Conservation (phyloP, 1,284 basidiomycete species). For the Pholiota adiposa region DNA sequence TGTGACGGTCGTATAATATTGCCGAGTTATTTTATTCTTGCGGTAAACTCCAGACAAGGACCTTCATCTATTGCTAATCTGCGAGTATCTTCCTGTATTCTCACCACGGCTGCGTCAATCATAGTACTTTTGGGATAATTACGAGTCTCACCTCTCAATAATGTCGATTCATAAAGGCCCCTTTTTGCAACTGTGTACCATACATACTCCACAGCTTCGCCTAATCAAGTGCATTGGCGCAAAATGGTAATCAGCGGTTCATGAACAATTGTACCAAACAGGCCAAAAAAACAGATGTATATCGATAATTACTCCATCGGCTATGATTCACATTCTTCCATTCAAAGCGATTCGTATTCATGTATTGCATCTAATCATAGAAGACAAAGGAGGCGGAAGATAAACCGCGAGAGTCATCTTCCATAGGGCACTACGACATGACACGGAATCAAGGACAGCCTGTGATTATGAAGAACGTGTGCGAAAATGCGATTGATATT, state of each 20-base stretch:
- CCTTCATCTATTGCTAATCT: background rate
- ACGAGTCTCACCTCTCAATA: no score
- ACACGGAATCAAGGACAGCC: constrained; percentile 4
- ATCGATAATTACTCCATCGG: no score
- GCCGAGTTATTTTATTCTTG: background rate
- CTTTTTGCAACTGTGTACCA: no score
- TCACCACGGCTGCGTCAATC: no score
- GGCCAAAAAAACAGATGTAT: no score
- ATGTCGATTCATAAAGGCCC: no score
- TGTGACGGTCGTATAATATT: constrained; percentile 41
- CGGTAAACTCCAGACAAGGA: background rate
- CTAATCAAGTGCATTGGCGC: no score
- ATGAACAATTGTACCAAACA: no score
- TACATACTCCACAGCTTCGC: no score
- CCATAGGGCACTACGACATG: constrained; percentile 16
- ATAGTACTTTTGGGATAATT: no score
- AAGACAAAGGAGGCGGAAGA: constrained; percentile 12
- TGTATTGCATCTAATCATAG: constrained; percentile 14
- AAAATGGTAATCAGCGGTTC: no score
- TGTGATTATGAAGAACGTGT: constrained; percentile 13
- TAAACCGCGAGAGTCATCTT: constrained; percentile 16
- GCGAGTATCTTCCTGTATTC: background rate
- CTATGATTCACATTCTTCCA: no score
- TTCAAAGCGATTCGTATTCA: constrained; percentile 11
- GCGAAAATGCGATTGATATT: constrained; percentile 23